phyloP scores from a whole-genome alignment of 208 protist genomes.

The Trichomonas vaginalis region DNA sequence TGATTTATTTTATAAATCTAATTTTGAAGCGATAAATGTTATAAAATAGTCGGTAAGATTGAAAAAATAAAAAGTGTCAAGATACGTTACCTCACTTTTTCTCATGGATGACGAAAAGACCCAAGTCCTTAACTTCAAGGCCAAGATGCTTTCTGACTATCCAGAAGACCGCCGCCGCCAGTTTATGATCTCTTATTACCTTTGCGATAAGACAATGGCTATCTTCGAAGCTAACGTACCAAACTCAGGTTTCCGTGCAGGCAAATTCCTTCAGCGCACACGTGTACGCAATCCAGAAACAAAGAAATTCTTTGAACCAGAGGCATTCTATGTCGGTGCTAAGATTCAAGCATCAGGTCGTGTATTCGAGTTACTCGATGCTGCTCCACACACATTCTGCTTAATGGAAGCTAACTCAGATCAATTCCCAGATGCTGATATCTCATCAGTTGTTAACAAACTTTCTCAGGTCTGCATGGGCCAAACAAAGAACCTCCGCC shows the following conservation, averaged over 20 bases:
- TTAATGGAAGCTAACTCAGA: background rate
- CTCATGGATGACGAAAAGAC: conserved; percentile 16
- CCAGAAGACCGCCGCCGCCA: conserved; percentile 1
- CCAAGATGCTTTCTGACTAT: background rate
- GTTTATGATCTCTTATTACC: conserved; percentile 1
- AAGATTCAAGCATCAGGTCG: background rate
- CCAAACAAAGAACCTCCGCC: background rate
- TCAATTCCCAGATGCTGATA: background rate
- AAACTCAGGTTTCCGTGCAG: background rate
- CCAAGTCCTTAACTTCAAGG: background rate
- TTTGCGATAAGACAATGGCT: conserved; percentile 12
- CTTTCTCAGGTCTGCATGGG: background rate
- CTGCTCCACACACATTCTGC: conserved; percentile 2
- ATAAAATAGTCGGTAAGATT: background rate
- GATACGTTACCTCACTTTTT: background rate
- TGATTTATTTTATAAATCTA: background rate
- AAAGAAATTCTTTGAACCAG: background rate
- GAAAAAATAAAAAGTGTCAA: background rate
- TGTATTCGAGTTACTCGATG: background rate
- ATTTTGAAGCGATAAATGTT: background rate
- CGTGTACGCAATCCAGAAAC: background rate
- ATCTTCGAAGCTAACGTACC: conserved; percentile 2
- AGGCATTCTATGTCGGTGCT: background rate
- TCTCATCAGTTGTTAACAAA: background rate
- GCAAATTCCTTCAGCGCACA: conserved; percentile 10